phyloP scores from a whole-genome alignment of 805 yeast species.

The Ogataea nakhonphanomensis region DNA sequence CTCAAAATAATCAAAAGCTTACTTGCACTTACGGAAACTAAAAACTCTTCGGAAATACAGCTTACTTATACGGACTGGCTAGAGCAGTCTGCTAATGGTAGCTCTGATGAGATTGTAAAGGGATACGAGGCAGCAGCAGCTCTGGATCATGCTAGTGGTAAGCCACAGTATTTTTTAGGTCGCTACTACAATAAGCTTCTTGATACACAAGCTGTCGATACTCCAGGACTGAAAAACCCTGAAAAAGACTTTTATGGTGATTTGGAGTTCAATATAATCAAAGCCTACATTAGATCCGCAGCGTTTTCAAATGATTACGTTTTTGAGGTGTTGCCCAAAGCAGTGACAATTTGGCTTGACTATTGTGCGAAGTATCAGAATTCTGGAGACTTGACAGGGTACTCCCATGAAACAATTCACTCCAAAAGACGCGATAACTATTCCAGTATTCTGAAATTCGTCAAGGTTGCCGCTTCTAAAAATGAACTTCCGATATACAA shows the following conservation, averaged over 20 bases:
- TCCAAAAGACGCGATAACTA: constrained; percentile 36
- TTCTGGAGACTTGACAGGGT: constrained; percentile 25
- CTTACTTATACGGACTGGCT: constrained; percentile 85
- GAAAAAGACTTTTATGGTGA: constrained; percentile 42
- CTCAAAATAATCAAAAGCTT: constrained; percentile 56
- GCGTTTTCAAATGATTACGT: constrained; percentile 61
- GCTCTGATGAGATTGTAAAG: constrained; percentile 65
- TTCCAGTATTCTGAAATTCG: constrained; percentile 45
- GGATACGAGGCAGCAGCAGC: constrained; percentile 62
- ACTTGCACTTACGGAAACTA: constrained; percentile 13
- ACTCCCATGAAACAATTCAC: constrained; percentile 24
- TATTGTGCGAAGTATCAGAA: constrained; percentile 44
- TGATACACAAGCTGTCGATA: constrained; percentile 50
- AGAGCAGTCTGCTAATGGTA: constrained; percentile 78
- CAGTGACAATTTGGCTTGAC: constrained; percentile 90
- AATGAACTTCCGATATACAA: constrained; percentile 45
- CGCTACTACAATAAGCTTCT: constrained; percentile 72
- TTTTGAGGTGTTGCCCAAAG: constrained; percentile 83
- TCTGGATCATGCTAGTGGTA: constrained; percentile 54
- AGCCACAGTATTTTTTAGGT: constrained; percentile 78
- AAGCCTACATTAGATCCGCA: constrained; percentile 56
- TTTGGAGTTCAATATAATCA: constrained; percentile 53
- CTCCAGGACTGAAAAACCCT: constrained; percentile 27
- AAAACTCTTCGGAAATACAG: constrained; percentile 42
- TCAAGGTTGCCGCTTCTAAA: constrained; percentile 40